Evolutionary conservation across 1,284 basidiomycete species (phyloP).

Genomic region (Trametes versicolor): DNA sequence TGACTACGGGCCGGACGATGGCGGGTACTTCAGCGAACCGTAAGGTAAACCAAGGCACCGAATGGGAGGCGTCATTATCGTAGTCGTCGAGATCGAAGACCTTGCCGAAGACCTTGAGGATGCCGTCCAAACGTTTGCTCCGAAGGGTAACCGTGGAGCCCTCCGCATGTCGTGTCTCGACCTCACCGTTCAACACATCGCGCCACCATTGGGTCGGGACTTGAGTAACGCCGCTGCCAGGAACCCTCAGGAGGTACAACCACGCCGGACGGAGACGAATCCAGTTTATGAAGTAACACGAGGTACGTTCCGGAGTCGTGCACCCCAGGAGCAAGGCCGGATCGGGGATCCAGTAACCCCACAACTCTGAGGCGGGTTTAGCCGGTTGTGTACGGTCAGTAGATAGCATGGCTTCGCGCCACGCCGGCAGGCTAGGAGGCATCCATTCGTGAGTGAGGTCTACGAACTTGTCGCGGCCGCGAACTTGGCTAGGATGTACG

Average conservation of each 20-base stretch:
- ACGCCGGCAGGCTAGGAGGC: conserved; percentile 2
- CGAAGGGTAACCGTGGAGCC: neutral
- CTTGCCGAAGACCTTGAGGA: neutral
- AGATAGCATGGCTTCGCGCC: conserved; percentile 4
- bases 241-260: conserved; percentile 13
- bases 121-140: neutral
- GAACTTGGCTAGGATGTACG: neutral
- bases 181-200: conserved; percentile 13
- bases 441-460: conserved; percentile 15
- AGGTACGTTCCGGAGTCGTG: neutral
- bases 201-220: conserved; percentile 15
- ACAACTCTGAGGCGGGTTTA: neutral
- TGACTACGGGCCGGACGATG: neutral
- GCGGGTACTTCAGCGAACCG: neutral
- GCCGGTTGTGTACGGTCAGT: neutral
- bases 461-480: conserved; percentile 19
- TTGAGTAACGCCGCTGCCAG: neutral
- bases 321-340: conserved; percentile 14
- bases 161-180: neutral
- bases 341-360: conserved; percentile 26
- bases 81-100: neutral
- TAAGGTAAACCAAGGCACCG: conserved; percentile 2
- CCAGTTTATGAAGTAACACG: conserved; percentile 16
- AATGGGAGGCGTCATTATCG: neutral
- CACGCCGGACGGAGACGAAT: conserved; percentile 4